Evolutionary conservation across 2,329 filamentous ascomycete species (phyloP), one percentile per base, ranked within the genome.

Genomic region (Colletotrichum tofieldiae): DNA sequence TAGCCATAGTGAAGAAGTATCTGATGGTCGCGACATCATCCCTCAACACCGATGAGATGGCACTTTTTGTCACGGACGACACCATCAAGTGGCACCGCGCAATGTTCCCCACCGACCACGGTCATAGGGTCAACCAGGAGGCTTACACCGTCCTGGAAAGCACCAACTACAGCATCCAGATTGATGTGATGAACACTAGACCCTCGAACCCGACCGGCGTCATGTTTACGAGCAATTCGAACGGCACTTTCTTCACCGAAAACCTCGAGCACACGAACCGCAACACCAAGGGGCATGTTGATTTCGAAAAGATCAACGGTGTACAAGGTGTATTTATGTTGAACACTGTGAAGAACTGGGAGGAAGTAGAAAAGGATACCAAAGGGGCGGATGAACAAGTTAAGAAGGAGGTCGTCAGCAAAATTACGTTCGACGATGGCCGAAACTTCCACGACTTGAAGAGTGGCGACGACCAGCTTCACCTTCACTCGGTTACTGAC

Each of bases 81-180:
- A 92, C 94, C 16, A 86, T 91, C 63, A 91, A 88, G 67, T 99
- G 96, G 96, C 95, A 98, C 81, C 92, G 95, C 65, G 96, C 96
- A 71, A 90, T 97, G 79, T 98, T 99, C 81, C 93, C 92, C 9
- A 90, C 91, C 55, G 92, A 93, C 73, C 95, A 98, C 81, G 94
- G 87, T 52, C 84, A 86, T 71, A 81, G 79, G 60, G 83, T 95
- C 77, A 89, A 94, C 73, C 93, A 98, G 80, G 90, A 96, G 79
- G 94, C 94, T 3, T 99, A 98, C 82, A 99, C 96, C 0, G 89
- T 99, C 59, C 88, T 99, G 51, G 96, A 98, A 83, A 96, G 95
- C 78, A 98, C 96, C 52, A 96, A 98, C 79, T 98, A 99, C 85
- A 98, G 96, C 84, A 95, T 99, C 77, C 96, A 98, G 83, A 91